phyloP scores from a whole-genome alignment of 2,329 filamentous ascomycete species.

The Alternaria gaisen region DNA sequence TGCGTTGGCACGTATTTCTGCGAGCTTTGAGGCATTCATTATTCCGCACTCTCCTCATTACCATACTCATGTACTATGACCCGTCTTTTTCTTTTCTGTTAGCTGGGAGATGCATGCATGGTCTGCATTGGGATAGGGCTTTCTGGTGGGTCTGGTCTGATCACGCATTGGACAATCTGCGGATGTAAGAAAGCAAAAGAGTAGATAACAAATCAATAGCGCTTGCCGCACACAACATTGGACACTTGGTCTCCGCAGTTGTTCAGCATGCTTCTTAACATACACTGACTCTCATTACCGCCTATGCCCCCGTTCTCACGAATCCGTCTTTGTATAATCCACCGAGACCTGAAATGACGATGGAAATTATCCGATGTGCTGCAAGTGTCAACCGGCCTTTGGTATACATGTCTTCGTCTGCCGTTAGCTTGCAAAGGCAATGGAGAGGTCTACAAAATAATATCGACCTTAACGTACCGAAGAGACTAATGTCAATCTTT shows the following conservation, averaged over 20 bases:
- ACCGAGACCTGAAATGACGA: no score
- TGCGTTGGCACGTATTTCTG: slow-evolving; percentile 1
- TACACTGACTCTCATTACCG: no score
- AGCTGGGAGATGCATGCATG: background rate
- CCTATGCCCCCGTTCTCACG: no score
- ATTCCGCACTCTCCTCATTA: background rate
- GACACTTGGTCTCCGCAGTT: background rate
- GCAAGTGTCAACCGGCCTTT: no score
- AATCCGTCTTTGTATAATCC: no score
- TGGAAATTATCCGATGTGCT: no score
- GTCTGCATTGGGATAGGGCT: background rate
- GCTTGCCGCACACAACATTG: background rate
- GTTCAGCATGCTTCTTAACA: background rate
- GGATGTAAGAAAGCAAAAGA: background rate
- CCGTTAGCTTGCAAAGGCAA: no score
- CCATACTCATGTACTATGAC: slow-evolving; percentile 12
- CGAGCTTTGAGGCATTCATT: background rate
- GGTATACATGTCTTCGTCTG: no score
- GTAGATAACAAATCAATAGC: background rate
- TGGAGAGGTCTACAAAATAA: no score
- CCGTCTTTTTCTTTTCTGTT: background rate
- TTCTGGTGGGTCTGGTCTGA: background rate
- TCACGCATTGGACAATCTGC: background rate
- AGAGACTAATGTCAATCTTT: no score
- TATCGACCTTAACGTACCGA: no score